These are phyloP conservation scores for Syzygium grande DNA, from an alignment of 345 rosid species.

Conservation along the genomic window DNA sequence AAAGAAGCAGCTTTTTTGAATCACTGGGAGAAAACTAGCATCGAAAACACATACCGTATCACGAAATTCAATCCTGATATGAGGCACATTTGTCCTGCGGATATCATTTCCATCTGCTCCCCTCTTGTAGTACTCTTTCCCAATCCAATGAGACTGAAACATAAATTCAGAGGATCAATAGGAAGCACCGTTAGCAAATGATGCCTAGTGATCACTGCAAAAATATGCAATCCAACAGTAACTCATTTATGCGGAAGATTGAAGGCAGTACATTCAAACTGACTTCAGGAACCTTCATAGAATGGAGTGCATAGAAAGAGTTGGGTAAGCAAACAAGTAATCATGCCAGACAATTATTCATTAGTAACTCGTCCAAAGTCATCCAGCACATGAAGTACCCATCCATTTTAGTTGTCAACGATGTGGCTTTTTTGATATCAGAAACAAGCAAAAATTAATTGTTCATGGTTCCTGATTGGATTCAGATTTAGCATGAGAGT, in stretches of 20 bases:
- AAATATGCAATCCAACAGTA: not conserved
- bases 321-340: not conserved
- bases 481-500: not conserved
- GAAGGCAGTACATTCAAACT: not conserved
- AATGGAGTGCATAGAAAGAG: not conserved
- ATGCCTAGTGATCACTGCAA: not conserved
- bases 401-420: not conserved
- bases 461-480: not conserved
- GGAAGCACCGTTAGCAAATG: not conserved
- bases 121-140: constrained; percentile 83
- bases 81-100: constrained; percentile 91
- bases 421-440: not conserved
- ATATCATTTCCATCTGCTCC: constrained; percentile 95
- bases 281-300: not conserved
- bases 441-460: not conserved
- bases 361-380: not conserved
- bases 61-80: constrained; percentile 89
- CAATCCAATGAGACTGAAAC: constrained; percentile 94
- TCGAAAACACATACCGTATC: constrained; percentile 46
- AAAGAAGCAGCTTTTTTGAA: not conserved
- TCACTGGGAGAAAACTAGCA: not conserved
- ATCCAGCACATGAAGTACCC: not conserved
- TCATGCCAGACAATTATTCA: not conserved
- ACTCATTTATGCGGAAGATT: not conserved
- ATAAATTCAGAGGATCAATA: not conserved